Conservation (phyloP, 2,329 filamentous ascomycete genomes). For the Cordyceps farinosa region DNA sequence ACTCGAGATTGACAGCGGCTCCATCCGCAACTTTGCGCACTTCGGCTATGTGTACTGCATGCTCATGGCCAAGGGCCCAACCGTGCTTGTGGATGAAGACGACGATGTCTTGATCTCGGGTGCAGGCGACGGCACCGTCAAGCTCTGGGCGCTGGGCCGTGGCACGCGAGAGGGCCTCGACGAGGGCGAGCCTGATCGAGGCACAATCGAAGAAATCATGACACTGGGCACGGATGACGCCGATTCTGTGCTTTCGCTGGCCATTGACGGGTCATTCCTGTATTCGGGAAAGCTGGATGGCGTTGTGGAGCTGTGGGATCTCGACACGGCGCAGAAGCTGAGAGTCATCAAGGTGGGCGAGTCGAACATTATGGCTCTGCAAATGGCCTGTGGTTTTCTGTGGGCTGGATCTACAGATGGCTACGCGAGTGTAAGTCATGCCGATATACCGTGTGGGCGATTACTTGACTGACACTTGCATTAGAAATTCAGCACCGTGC, state of each 20-base stretch:
- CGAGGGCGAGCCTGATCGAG: constrained; percentile 43
- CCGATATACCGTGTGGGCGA: background rate
- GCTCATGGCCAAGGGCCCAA: constrained; percentile 72
- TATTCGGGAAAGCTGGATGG: constrained; percentile 88
- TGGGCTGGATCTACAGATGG: constrained; percentile 90
- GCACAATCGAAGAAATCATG: constrained; percentile 67
- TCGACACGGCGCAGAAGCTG: constrained; percentile 88
- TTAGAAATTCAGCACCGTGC: constrained; percentile 64
- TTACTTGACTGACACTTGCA: background rate
- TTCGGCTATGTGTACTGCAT: constrained; percentile 97
- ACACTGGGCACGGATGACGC: constrained; percentile 58
- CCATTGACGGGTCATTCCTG: constrained; percentile 84
- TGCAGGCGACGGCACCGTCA: constrained; percentile 89
- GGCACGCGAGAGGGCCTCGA: constrained; percentile 22
- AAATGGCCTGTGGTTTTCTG: constrained; percentile 78
- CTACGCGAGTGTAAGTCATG: constrained; percentile 66
- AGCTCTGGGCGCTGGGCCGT: constrained; percentile 72
- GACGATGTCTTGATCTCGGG: constrained; percentile 85
- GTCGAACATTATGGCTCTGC: constrained; percentile 80
- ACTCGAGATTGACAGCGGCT: constrained; percentile 76
- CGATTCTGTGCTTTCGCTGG: constrained; percentile 69
- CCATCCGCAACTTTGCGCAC: constrained; percentile 86
- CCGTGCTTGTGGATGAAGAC: constrained; percentile 63
- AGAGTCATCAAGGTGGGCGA: constrained; percentile 78
- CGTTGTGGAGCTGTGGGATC: constrained; percentile 91